Percentiles rank a stretch among this genome's conserved stretches.
Evolutionary conservation across 768 basidiomycete genomes (phyloP).

Genomic region (Tylopilus vinaceipallidus): DNA sequence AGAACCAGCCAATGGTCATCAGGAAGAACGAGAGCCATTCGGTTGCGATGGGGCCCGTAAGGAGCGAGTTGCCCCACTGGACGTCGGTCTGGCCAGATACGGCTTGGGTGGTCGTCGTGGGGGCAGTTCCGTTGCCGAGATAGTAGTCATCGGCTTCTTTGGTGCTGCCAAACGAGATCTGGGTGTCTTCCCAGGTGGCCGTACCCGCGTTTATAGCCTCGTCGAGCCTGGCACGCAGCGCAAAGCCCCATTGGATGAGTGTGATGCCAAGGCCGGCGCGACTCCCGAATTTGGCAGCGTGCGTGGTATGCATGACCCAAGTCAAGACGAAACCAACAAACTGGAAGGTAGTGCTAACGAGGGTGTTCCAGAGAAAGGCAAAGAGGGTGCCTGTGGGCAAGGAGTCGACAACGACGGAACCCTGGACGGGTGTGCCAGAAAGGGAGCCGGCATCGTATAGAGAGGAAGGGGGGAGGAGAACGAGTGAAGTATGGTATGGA

Average conservation of each 20-base stretch:
- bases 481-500: constrained; percentile 95
- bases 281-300: constrained; percentile 90
- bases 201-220: constrained; percentile 33
- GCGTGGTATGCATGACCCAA: constrained; percentile 90
- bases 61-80: constrained; percentile 39
- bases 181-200: constrained; percentile 31
- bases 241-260: constrained; percentile 93
- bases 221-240: constrained; percentile 57
- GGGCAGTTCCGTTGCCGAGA: constrained; percentile 28
- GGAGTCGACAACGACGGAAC: constrained; percentile 88
- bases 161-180: constrained; percentile 43
- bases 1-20: constrained; percentile 90
- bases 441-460: constrained; percentile 42
- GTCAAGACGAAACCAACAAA: constrained; percentile 93
- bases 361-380: constrained; percentile 87
- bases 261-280: constrained; percentile 95
- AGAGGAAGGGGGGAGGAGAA: constrained; percentile 69
- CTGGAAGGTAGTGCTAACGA: constrained; percentile 96
- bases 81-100: constrained; percentile 6
- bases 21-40: constrained; percentile 96
- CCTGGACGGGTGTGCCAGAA: constrained; percentile 35
- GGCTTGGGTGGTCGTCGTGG: constrained; percentile 10
- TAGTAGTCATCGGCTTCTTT: constrained; percentile 48
- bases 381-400: constrained; percentile 82
- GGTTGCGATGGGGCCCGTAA: constrained; percentile 67